Base-by-base conservation (phyloP, 352 stramenopile species). In the Globisporangium iwayamae region DNA sequence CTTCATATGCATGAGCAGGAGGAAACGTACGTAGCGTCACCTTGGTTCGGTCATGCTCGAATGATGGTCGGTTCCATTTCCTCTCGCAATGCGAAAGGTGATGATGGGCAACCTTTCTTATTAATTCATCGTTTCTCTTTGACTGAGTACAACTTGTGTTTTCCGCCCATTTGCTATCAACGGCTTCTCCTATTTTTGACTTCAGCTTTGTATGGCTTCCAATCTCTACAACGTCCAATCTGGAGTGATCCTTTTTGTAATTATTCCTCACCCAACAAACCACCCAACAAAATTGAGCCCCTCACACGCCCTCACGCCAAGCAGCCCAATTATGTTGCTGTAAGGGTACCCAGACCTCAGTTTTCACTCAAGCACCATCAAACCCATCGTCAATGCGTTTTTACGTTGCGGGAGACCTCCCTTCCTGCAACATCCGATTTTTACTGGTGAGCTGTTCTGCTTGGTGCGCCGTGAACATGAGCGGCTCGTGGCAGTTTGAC, bases 401-500 rank as follows among this genome's bases (percentile, higher is more conserved):
- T 47, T 56, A 63, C 38, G 58, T 65, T 60, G 60, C 60, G 60
- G 47, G 60, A 61, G 36, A n/a, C 16, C 1, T 6, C 22, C 4
- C 1, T 25, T 65, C 22, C 11, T 47, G 60, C 60, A 61, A 60
- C 60, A 52, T 65, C 20, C 28, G 1, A 6, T 14, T 50, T 38
- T 60, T 60, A 52, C 36, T 60, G 60, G 60, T 65, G 59, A 60
- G 39, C 55, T 39, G 38, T 50, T 61, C 54, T 75, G 69, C 69
- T 76, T 73, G 70, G 70, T 53, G 20, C 28, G 34, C 43, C 43
- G 22, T 20, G 18, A 22, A 22, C n/a, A 13, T 38, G 32, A 50
- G 36, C 28, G 28, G 18, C 47, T 60, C 43, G 46, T 30, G n/a
- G 20, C 46, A 4, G 46, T 16, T 52, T 25, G 46, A 13, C 1